Conservation (phyloP, 2,329 filamentous ascomycete species). For the Beauveria sp. region DNA sequence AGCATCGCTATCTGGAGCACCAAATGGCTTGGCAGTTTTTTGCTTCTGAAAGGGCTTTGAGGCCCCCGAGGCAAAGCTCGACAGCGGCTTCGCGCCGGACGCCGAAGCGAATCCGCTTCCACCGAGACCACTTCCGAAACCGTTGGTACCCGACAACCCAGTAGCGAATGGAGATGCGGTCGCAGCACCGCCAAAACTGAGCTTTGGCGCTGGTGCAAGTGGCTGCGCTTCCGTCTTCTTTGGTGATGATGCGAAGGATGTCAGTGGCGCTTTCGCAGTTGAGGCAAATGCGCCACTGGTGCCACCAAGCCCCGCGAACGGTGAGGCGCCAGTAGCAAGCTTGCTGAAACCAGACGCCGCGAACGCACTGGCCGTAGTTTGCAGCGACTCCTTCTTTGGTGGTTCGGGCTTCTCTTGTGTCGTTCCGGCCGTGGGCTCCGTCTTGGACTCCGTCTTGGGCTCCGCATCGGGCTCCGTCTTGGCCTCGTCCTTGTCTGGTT, state of each 20-base stretch:
- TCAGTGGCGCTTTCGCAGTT: slow-evolving; percentile 27
- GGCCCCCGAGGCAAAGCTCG: slow-evolving; percentile 63
- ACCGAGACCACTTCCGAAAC: slow-evolving; percentile 40
- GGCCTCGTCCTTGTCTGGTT: not conserved
- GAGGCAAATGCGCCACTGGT: slow-evolving; percentile 43
- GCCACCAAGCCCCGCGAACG: slow-evolving; percentile 50
- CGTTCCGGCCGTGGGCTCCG: not conserved
- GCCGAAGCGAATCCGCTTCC: slow-evolving; percentile 37
- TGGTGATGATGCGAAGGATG: slow-evolving; percentile 26
- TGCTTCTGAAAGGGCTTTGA: slow-evolving; percentile 39
- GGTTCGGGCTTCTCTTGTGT: slow-evolving; percentile 11
- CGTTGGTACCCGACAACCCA: slow-evolving; percentile 31
- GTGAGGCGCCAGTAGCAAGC: slow-evolving; percentile 55
- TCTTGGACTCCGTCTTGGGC: not conserved
- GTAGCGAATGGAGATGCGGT: slow-evolving; percentile 41
- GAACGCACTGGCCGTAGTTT: slow-evolving; percentile 55
- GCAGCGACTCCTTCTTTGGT: slow-evolving; percentile 19
- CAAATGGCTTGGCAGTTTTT: slow-evolving; percentile 66
- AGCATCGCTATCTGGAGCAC: slow-evolving; percentile 61
- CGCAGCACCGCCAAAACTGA: slow-evolving; percentile 38
- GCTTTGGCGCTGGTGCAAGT: slow-evolving; percentile 31
- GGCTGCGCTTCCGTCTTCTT: slow-evolving; percentile 20
- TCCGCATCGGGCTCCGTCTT: not conserved
- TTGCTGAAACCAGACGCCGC: slow-evolving; percentile 61
- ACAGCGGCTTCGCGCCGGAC: slow-evolving; percentile 39